A percentile compares a stretch with the other conserved stretches of the same genome.
Evolutionary conservation across 176 grass and related monocot genomes (phyloP).

Genomic region (Areca catechu): DNA sequence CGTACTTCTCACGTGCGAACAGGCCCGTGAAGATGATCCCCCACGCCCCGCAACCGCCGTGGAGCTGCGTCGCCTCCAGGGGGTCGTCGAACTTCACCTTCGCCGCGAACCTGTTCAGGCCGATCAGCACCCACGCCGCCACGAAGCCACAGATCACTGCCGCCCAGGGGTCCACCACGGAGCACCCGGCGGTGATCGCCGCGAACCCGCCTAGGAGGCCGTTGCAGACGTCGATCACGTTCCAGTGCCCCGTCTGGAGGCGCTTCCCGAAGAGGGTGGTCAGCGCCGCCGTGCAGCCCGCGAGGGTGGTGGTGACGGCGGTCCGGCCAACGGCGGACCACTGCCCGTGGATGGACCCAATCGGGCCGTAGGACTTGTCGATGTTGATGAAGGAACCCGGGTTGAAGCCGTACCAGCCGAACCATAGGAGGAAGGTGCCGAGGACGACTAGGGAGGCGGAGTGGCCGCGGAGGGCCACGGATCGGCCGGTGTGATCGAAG

Average conservation of each 20-base stretch:
- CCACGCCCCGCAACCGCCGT: slow-evolving; percentile 37
- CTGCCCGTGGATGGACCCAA: slow-evolving; percentile 44
- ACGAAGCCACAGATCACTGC: slow-evolving; percentile 56
- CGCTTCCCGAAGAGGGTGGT: slow-evolving; percentile 61
- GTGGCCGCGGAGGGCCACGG: slow-evolving; percentile 51
- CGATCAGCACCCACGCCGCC: slow-evolving; percentile 61
- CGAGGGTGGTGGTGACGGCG: slow-evolving; percentile 55
- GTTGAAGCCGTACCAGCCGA: slow-evolving; percentile 69
- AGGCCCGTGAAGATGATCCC: slow-evolving; percentile 37
- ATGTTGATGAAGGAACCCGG: slow-evolving; percentile 56
- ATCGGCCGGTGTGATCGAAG: slow-evolving; percentile 51
- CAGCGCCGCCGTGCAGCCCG: slow-evolving; percentile 50
- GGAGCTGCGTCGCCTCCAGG: slow-evolving; percentile 33
- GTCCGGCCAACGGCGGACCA: slow-evolving; percentile 65
- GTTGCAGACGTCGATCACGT: slow-evolving; percentile 75
- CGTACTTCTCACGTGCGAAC: slow-evolving; percentile 33
- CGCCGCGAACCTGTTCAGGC: slow-evolving; percentile 33
- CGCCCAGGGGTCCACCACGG: slow-evolving; percentile 55
- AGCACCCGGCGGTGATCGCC: slow-evolving; percentile 47
- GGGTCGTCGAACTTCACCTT: slow-evolving; percentile 34
- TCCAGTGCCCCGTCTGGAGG: slow-evolving; percentile 56
- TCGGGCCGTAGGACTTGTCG: slow-evolving; percentile 38
- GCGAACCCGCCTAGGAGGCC: slow-evolving; percentile 59
- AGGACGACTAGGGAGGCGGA: slow-evolving; percentile 63
- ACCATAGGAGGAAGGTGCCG: slow-evolving; percentile 60